Base-by-base conservation (phyloP, 1,284 basidiomycete genomes). In the Thelephora terrestris region DNA sequence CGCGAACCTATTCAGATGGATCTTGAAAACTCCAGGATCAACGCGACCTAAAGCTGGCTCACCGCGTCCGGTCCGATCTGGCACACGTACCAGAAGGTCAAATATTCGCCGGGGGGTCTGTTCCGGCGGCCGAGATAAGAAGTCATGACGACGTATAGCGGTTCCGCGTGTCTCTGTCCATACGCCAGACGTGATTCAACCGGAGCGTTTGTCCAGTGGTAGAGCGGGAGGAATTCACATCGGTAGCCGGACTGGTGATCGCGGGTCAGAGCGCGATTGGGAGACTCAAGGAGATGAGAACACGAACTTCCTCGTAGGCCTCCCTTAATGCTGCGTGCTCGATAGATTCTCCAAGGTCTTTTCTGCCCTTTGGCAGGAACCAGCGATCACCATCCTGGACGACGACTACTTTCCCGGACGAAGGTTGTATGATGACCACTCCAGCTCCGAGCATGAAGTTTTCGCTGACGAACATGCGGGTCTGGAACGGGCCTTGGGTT, bases 321-420 rank as follows among this genome's bases (percentile, higher is more conserved):
- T 82, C 80, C 46, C 81, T 65, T 34, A 82, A 58, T 0, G 76
- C 80, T 0, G 79, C 59, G 38, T 70, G 59, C 57, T 81, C 78
- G 14, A 82, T 53, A 5, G 69, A 71, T 61, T 84, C 80, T 4
- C 78, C 78, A 0, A 74, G 54, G 57, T 83, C 80, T 58, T 82
- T 84, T 47, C 81, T 64, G 7, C 81, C 80, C 48, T 71, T 73
- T 0, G 79, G 80, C 2, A 82, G 64, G 56, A 82, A 80, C 70
- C 70, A 82, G 21, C 10, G 12, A 1, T 65, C 50, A n/a, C 24
- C 47, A 35, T 78, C 73, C 43, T 71, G 58, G 0, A 81, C 54
- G 7, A 81, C 50, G 6, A 71, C 65, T n/a, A 73, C 56, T 46
- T 67, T 67, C 7, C 53, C 53, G 0, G 69, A 66, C 5, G 64